Evolutionary conservation across 345 rosid species (phyloP), one percentile per base, ranked within the genome.

Genomic region (Arabis alpina): DNA sequence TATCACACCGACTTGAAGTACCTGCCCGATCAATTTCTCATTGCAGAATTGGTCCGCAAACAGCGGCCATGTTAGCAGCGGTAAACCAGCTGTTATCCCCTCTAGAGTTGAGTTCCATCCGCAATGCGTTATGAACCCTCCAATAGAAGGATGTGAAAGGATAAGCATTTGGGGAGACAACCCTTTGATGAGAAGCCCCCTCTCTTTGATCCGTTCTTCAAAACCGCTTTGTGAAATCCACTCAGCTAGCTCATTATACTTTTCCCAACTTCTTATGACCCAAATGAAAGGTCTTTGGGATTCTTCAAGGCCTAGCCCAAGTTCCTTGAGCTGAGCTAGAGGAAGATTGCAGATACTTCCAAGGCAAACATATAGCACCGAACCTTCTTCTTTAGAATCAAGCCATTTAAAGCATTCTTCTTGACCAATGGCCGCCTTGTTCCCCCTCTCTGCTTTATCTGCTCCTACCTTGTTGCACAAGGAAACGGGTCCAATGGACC

Each of bases 401-500:
- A 84, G 82, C 92, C 89, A 87, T 36, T 61, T 53, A 44, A 83
- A 1, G 15, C 79, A 80, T 0, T 77, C 51, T 0, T 64, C 42
- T 39, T 61, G 41, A 45, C 45, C 54, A 41, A 67, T 64, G 9
- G 47, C 63, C 0, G 76, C 61, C 3, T 62, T 65, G 30, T 82
- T 68, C 10, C 85, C 90, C 61, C 86, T 84, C n/a, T 75, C 79
- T 1, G 80, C 79, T 64, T 65, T 71, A 12, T 83, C 83, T 1
- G 3, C 9, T 3, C 32, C 61, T 2, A 30, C 6, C 54, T 73
- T 71, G 66, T 81, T 79, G 61, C 76, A 77, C 2, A 77, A 54
- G 8, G 83, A 81, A 58, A 86, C 77, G 0, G 85, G 88, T 49
- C 87, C 87, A 9, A 82, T 32, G n/a, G 81, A 80, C 88, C 90